Evolutionary conservation across 2,329 filamentous ascomycete species (phyloP).

Genomic region (Tetracladium maxilliforme): DNA sequence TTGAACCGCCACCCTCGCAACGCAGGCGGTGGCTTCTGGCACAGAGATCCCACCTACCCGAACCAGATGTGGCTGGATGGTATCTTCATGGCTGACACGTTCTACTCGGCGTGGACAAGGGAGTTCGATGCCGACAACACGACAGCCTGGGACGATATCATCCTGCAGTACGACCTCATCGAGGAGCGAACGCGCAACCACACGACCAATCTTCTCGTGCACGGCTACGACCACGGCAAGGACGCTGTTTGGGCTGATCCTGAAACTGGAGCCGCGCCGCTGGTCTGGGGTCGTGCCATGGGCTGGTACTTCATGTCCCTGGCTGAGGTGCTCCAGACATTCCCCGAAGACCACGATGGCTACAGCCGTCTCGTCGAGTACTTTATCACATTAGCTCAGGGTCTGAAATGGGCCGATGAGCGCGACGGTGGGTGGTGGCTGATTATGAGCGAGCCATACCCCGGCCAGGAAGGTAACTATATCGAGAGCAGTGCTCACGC

Average conservation of each 20-base stretch:
- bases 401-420: constrained; percentile 1
- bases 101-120: constrained; percentile 2
- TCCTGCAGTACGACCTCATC: constrained; percentile 1
- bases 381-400: background rate
- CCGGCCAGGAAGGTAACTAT: constrained; percentile 15
- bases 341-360: constrained; percentile 1
- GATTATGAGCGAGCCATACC: constrained; percentile 13
- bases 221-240: constrained; percentile 2
- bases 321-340: constrained; percentile 1
- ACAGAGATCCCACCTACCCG: constrained; percentile 27
- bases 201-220: constrained; percentile 2
- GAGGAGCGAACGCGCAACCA: constrained; percentile 1
- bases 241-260: constrained; percentile 2
- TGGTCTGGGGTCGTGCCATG: constrained; percentile 2
- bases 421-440: constrained; percentile 20
- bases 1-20: constrained; percentile 33
- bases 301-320: constrained; percentile 2
- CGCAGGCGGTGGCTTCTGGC: constrained; percentile 36
- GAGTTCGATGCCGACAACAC: constrained; percentile 2
- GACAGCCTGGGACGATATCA: constrained; percentile 1
- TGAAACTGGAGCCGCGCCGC: constrained; percentile 1
- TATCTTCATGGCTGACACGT: constrained; percentile 35
- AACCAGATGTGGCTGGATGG: constrained; percentile 45
- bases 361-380: background rate
- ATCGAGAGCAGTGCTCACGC: constrained; percentile 20